A percentile compares a stretch with the other conserved stretches of the same genome.
Evolutionary conservation across 768 basidiomycete genomes (phyloP).

Genomic region (Lactarius quietus): DNA sequence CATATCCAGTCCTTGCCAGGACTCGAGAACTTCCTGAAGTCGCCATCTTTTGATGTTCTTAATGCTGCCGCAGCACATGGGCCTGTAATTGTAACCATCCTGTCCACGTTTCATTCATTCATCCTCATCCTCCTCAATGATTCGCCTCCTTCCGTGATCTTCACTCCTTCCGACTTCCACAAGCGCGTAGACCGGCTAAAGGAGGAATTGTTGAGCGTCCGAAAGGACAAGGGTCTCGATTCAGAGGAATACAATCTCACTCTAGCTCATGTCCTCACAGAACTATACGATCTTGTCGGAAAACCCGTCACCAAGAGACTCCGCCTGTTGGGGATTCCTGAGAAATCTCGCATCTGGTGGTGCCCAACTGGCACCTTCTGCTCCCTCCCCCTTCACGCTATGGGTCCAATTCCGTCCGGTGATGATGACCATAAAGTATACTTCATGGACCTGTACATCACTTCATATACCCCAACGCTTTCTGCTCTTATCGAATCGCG

Average conservation of each 20-base stretch:
- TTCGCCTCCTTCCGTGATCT: conserved; percentile 33
- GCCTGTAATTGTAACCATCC: background rate
- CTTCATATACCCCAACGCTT: no score
- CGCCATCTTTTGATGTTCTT: background rate
- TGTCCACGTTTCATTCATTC: conserved; percentile 19
- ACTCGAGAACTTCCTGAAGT: background rate
- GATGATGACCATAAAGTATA: background rate
- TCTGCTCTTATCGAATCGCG: no score
- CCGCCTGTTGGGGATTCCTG: background rate
- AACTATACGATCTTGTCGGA: background rate
- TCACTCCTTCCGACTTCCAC: conserved; percentile 62
- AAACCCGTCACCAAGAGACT: no score
- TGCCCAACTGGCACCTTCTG: background rate
- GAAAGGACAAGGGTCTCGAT: background rate
- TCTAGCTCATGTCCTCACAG: background rate
- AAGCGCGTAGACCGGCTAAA: conserved; percentile 50
- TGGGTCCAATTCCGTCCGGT: conserved; percentile 7
- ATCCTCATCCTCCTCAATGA: background rate
- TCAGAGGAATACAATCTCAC: background rate
- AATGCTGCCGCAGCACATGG: background rate
- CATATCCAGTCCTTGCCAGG: background rate
- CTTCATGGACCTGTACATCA: background rate
- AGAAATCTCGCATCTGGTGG: background rate
- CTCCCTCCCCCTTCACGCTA: conserved; percentile 9
- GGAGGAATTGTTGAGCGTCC: background rate